A percentile compares a stretch with the other conserved stretches of the same genome.
Evolutionary conservation across 306 rosid species (phyloP).

Genomic region (Senna siamea): DNA sequence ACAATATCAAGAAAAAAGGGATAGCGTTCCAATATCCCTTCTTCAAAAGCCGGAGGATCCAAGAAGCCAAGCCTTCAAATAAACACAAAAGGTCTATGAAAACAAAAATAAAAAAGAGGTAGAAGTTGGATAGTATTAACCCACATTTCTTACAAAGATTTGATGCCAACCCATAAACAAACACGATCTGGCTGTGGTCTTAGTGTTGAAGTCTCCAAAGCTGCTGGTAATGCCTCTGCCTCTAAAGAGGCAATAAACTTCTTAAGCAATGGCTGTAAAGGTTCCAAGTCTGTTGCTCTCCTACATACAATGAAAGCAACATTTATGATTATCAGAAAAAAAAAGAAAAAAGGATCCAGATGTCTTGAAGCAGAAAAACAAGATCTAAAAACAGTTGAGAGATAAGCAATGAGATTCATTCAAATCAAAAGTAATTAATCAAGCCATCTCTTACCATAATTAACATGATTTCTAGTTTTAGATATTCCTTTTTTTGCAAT

Average conservation of each 20-base stretch:
- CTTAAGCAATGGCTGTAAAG: slow-evolving; percentile 90
- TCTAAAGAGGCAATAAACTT: slow-evolving; percentile 80
- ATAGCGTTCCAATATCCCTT: slow-evolving; percentile 93
- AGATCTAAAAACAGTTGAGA: slow-evolving; percentile 26
- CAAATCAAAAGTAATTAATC: slow-evolving; percentile 17
- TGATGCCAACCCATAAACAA: slow-evolving; percentile 89
- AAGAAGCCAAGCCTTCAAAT: slow-evolving; percentile 86
- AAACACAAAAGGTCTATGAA: slow-evolving; percentile 36
- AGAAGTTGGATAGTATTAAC: slow-evolving; percentile 28
- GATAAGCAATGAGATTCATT: slow-evolving; percentile 29
- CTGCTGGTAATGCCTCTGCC: slow-evolving; percentile 66
- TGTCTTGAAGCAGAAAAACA: slow-evolving; percentile 21
- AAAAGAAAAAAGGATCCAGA: slow-evolving; percentile 13
- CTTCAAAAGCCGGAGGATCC: slow-evolving; percentile 95
- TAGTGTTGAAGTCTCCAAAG: slow-evolving; percentile 58
- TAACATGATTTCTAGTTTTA: slow-evolving; percentile 11
- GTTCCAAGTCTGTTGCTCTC: slow-evolving; percentile 82
- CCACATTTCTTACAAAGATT: slow-evolving; percentile 77
- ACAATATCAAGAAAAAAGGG: slow-evolving; percentile 92
- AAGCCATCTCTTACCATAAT: slow-evolving; percentile 26
- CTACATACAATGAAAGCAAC: slow-evolving; percentile 44
- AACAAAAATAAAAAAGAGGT: slow-evolving; percentile 15
- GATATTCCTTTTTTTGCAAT: slow-evolving; percentile 13
- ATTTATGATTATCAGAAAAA: slow-evolving; percentile 24
- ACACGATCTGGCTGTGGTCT: slow-evolving; percentile 73